Percentiles rank a stretch among this genome's conserved stretches.
Conservation (phyloP, 1,284 basidiomycete genomes). For the Apiotrichum mycotoxinovorans region DNA sequence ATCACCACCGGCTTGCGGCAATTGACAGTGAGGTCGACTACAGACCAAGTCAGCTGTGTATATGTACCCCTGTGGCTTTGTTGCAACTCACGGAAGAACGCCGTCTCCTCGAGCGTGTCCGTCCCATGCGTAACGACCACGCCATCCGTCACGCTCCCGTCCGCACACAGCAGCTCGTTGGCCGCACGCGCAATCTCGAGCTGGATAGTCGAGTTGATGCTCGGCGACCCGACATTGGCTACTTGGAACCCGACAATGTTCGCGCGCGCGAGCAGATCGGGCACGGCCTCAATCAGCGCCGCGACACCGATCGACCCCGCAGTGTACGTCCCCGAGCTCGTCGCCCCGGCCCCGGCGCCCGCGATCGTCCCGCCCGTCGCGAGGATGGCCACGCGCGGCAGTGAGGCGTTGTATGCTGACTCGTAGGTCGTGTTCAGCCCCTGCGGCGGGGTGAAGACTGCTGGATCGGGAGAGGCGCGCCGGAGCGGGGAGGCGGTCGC, state of each 20-base stretch:
- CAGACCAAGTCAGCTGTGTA: background rate
- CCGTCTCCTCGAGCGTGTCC: constrained; percentile 40
- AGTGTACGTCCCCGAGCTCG: constrained; percentile 18
- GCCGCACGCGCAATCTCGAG: constrained; percentile 21
- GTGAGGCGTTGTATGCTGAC: constrained; percentile 22
- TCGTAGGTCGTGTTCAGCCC: constrained; percentile 27
- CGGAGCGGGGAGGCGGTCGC: background rate
- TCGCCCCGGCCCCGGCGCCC: constrained; percentile 17
- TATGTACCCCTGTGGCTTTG: too few relatives aligned
- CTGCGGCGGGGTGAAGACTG: constrained; percentile 7
- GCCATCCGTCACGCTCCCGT: constrained; percentile 15
- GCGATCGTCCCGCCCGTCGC: constrained; percentile 37
- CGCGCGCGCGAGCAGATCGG: constrained; percentile 27
- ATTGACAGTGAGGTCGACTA: constrained; percentile 30
- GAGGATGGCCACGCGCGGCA: constrained; percentile 27
- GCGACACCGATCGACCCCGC: constrained; percentile 26
- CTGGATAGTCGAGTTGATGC: constrained; percentile 21
- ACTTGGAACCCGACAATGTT: constrained; percentile 33
- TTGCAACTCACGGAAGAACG: constrained; percentile 27
- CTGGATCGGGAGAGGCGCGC: background rate
- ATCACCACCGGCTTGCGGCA: constrained; percentile 59
- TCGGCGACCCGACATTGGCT: constrained; percentile 22
- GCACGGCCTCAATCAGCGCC: constrained; percentile 30
- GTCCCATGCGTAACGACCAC: constrained; percentile 25
- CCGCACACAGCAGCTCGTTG: constrained; percentile 21